These are phyloP conservation scores for Phoma sp. DNA, from an alignment of 2,329 filamentous ascomycete genomes.

Conservation along the genomic window DNA sequence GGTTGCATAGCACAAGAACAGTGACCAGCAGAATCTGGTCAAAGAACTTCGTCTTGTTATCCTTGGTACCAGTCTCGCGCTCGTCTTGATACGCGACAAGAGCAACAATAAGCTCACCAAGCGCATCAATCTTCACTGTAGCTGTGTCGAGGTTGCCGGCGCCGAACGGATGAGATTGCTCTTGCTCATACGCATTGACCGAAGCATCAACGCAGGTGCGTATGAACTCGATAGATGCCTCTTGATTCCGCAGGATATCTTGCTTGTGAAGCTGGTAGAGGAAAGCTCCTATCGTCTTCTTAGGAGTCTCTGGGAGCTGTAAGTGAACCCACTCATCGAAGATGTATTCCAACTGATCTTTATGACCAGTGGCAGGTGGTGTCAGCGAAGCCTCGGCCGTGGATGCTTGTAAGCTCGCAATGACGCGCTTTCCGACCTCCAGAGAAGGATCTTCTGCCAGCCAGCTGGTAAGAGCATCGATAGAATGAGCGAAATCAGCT, in stretches of 20 bases:
- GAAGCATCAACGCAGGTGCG: constrained; percentile 81
- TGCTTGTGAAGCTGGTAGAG: constrained; percentile 81
- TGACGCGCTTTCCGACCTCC: constrained; percentile 71
- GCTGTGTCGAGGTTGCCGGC: constrained; percentile 64
- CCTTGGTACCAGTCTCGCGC: constrained; percentile 63
- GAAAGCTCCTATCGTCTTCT: constrained; percentile 75
- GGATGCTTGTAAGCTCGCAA: constrained; percentile 68
- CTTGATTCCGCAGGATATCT: constrained; percentile 73
- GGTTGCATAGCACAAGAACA: constrained; percentile 81
- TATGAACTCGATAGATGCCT: constrained; percentile 81
- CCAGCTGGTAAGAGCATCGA: constrained; percentile 83
- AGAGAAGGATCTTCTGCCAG: constrained; percentile 74
- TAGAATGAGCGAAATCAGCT: constrained; percentile 82
- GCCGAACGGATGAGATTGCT: constrained; percentile 63
- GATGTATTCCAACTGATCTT: constrained; percentile 89
- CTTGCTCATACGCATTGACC: constrained; percentile 77
- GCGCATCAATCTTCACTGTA: constrained; percentile 74
- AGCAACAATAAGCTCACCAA: constrained; percentile 79
- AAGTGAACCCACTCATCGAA: constrained; percentile 95
- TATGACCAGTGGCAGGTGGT: constrained; percentile 64
- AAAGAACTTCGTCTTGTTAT: constrained; percentile 72
- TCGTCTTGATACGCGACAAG: constrained; percentile 74
- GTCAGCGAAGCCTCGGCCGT: constrained; percentile 59
- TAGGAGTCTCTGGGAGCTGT: constrained; percentile 75
- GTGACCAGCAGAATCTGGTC: constrained; percentile 79